Conservation (phyloP, 768 basidiomycete species). For the Cystofilobasidium capitatum region DNA sequence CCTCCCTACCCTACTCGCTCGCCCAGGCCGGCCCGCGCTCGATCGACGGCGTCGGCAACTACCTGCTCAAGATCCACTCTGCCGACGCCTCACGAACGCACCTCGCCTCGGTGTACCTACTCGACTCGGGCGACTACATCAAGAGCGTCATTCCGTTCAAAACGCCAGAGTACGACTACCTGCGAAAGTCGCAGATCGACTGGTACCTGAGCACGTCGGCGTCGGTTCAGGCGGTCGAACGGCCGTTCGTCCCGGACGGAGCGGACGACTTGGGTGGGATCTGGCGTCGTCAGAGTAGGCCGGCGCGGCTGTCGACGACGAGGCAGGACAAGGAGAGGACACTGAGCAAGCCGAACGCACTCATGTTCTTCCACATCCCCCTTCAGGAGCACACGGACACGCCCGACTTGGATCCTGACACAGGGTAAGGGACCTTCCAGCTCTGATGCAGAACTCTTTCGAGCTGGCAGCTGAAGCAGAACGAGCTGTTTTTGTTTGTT, state of each 20-base stretch:
- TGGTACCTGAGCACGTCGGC: slow-evolving; percentile 82
- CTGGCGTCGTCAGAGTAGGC: slow-evolving; percentile 42
- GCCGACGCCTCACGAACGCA: slow-evolving; percentile 78
- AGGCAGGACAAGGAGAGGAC: slow-evolving; percentile 32
- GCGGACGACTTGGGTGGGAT: slow-evolving; percentile 57
- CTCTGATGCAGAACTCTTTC: neutral
- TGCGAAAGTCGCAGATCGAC: slow-evolving; percentile 71
- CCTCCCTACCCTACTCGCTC: slow-evolving; percentile 69
- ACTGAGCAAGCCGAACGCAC: slow-evolving; percentile 83
- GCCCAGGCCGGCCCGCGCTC: slow-evolving; percentile 69
- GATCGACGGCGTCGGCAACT: slow-evolving; percentile 58
- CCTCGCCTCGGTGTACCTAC: slow-evolving; percentile 78
- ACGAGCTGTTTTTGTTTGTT: too few relatives aligned
- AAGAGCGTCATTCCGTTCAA: slow-evolving; percentile 37
- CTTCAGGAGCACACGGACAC: slow-evolving; percentile 47
- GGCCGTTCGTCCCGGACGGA: slow-evolving; percentile 73
- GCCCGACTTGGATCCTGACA: neutral
- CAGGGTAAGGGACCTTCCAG: neutral
- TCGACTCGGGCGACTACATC: slow-evolving; percentile 74
- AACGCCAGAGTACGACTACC: slow-evolving; percentile 63
- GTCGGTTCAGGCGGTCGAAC: slow-evolving; percentile 59
- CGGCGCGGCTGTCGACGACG: neutral
- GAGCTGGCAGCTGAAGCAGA: neutral
- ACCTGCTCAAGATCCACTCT: slow-evolving; percentile 72
- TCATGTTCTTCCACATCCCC: slow-evolving; percentile 98